phyloP scores from a whole-genome alignment of 768 basidiomycete species.

The Boletus subparvulus region DNA sequence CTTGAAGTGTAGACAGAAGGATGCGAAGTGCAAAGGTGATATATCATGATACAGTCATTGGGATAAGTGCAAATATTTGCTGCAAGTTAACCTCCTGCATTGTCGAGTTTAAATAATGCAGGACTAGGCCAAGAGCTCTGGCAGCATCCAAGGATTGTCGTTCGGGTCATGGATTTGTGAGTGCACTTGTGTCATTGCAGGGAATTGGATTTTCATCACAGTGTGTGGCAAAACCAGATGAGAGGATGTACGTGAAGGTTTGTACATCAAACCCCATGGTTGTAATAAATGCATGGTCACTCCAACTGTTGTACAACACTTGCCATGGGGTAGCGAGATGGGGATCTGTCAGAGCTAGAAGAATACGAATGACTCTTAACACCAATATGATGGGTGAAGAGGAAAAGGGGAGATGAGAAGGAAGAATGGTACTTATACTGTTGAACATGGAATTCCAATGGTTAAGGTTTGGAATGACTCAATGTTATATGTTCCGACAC shows the following conservation, averaged over 20 bases:
- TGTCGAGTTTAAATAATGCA: constrained; percentile 41
- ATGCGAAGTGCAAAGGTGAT: constrained; percentile 34
- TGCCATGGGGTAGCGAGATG: no score
- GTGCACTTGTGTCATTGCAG: constrained; percentile 22
- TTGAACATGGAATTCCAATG: no score
- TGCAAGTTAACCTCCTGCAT: constrained; percentile 40
- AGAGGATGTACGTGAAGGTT: constrained; percentile 37
- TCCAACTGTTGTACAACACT: no score
- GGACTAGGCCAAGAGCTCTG: constrained; percentile 41
- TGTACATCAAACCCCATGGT: no score
- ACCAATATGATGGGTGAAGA: no score
- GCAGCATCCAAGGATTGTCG: constrained; percentile 30
- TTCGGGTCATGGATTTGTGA: constrained; percentile 25
- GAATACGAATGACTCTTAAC: no score
- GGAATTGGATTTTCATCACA: constrained; percentile 28
- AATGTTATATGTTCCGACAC: no score
- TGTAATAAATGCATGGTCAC: no score
- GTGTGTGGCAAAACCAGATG: constrained; percentile 30
- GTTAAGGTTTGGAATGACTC: no score
- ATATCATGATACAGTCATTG: constrained; percentile 37
- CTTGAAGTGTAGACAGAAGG: constrained; percentile 29
- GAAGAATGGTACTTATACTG: no score
- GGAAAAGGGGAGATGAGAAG: no score
- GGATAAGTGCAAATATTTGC: constrained; percentile 44
- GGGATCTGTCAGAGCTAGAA: no score